These are phyloP conservation scores for Malassezia sympodialis DNA, from an alignment of 1,284 basidiomycete genomes.

Conservation along the genomic window DNA sequence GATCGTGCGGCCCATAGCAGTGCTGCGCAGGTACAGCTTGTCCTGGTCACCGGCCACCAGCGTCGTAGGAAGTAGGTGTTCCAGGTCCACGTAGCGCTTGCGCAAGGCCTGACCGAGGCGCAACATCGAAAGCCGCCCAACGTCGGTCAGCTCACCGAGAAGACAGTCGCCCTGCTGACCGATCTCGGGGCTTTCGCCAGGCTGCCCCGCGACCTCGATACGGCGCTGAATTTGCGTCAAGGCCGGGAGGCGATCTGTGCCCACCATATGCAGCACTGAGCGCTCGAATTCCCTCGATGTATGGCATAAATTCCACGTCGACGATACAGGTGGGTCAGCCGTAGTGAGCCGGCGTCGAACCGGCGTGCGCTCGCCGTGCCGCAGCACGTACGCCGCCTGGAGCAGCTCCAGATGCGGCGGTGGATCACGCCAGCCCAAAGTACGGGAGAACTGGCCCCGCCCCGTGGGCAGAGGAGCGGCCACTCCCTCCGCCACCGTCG, in stretches of 20 bases:
- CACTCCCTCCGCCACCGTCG: background rate
- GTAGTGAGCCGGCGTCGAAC: conserved; percentile 36
- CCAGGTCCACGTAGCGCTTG: conserved; percentile 61
- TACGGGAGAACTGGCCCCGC: conserved; percentile 20
- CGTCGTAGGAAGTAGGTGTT: conserved; percentile 48
- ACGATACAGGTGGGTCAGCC: conserved; percentile 28
- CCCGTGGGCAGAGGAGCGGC: conserved; percentile 4
- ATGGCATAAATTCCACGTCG: conserved; percentile 41
- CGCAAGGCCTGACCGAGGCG: conserved; percentile 59
- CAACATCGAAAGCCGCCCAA: conserved; percentile 63
- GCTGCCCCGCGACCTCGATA: conserved; percentile 23
- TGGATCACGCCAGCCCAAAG: conserved; percentile 31
- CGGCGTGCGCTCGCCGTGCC: conserved; percentile 43
- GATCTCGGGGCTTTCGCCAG: conserved; percentile 11
- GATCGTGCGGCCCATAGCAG: conserved; percentile 65
- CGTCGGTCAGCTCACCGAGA: conserved; percentile 67
- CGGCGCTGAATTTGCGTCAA: conserved; percentile 20
- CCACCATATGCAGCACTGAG: conserved; percentile 22
- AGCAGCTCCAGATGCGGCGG: conserved; percentile 27
- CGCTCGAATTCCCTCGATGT: conserved; percentile 31
- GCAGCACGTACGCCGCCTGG: conserved; percentile 40
- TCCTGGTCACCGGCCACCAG: conserved; percentile 13
- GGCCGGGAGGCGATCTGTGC: background rate
- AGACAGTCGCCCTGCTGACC: conserved; percentile 49
- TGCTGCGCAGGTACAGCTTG: conserved; percentile 52